phyloP scores from a whole-genome alignment of 768 basidiomycete species.

The Tricholoma matsutake region DNA sequence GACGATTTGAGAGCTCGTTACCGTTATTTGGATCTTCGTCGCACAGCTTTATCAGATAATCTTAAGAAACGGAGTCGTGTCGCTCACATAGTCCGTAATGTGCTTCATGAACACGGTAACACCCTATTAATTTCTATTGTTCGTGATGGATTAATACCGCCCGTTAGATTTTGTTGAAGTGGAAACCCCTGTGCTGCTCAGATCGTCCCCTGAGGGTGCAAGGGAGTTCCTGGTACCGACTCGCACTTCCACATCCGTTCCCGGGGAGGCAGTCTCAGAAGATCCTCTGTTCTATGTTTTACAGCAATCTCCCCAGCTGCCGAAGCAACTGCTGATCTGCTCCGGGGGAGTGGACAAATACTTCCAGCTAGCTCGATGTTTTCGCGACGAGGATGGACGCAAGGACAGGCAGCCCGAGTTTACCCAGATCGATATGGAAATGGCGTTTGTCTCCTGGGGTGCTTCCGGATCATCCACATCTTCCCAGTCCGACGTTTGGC shows the following conservation, averaged over 20 bases:
- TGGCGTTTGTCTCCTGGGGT: constrained; percentile 92
- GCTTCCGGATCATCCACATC: constrained; percentile 20
- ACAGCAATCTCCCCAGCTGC: constrained; percentile 94
- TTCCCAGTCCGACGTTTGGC: constrained; percentile 49
- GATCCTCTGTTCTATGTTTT: constrained; percentile 77
- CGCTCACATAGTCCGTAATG: constrained; percentile 70
- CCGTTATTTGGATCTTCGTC: constrained; percentile 87
- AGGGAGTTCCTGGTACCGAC: constrained; percentile 91
- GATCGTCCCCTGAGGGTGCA: constrained; percentile 92
- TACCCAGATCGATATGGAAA: constrained; percentile 95
- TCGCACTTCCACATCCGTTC: constrained; percentile 40
- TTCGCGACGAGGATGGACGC: constrained; percentile 93
- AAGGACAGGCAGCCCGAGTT: constrained; percentile 97
- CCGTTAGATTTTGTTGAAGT: constrained; percentile 85
- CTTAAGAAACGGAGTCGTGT: constrained; percentile 79
- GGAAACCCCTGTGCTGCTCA: constrained; percentile 87
- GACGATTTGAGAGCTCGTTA: constrained; percentile 84
- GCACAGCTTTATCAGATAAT: constrained; percentile 70
- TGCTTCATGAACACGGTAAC: constrained; percentile 72
- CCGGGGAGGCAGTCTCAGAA: constrained; percentile 14
- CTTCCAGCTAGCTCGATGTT: constrained; percentile 91
- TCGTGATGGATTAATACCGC: constrained; percentile 6
- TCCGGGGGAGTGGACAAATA: constrained; percentile 90
- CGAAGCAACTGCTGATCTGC: constrained; percentile 88
- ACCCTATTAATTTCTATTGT: constrained; percentile 7